Conservation (phyloP, 1,139 yeast species). For the Ogataea hybrid region DNA sequence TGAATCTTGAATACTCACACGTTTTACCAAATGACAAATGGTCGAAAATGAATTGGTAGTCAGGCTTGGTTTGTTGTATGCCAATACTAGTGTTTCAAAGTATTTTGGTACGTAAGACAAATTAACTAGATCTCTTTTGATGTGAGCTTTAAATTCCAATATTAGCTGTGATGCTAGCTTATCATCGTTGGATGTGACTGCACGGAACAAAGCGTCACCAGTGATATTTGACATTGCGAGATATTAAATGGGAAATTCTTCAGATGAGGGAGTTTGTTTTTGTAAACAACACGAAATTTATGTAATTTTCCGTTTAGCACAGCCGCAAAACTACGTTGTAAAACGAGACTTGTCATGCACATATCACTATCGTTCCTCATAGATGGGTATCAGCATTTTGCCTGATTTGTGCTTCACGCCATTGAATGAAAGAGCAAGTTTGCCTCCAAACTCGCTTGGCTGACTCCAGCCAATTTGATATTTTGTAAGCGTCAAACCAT, state of each 20-base stretch:
- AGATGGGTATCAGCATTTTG: conserved; percentile 49
- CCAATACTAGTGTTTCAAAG: conserved; percentile 54
- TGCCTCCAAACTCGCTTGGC: conserved; percentile 62
- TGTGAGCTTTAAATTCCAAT: too few species aligned
- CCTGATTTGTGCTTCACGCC: conserved; percentile 52
- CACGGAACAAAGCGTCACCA: conserved; percentile 21
- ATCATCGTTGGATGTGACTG: conserved; percentile 22
- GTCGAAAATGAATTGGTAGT: conserved; percentile 58
- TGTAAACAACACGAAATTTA: conserved; percentile 6
- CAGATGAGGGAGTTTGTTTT: too few species aligned
- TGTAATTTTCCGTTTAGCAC: too few species aligned
- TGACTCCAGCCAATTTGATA: conserved; percentile 65
- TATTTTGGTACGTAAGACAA: conserved; percentile 51
- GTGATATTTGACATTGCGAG: conserved; percentile 18
- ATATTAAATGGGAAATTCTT: not conserved
- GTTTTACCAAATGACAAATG: conserved; percentile 69
- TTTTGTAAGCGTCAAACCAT: conserved; percentile 47
- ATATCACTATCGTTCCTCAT: conserved; percentile 29
- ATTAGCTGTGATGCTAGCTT: too few species aligned
- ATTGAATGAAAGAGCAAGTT: conserved; percentile 50
- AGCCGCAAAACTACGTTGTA: too few species aligned
- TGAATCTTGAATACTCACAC: conserved; percentile 73
- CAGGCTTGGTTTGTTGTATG: conserved; percentile 41
- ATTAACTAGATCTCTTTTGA: too few species aligned
- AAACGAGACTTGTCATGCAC: too few species aligned